phyloP scores from a whole-genome alignment of 2,329 filamentous ascomycete genomes.

The Botryotinia globosa region DNA sequence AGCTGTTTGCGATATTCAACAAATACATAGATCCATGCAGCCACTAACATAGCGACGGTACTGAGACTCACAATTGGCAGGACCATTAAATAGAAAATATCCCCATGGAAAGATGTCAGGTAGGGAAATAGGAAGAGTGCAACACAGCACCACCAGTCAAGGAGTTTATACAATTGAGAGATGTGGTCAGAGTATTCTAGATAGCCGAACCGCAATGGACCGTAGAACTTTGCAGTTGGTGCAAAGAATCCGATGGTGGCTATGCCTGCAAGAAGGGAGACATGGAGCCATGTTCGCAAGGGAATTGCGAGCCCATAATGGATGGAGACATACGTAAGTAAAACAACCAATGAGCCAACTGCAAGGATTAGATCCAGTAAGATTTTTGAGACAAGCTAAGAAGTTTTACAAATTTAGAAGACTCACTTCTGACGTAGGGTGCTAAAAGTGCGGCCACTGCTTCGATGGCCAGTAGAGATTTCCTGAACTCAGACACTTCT shows the following conservation, averaged over 20 bases:
- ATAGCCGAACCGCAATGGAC: neutral
- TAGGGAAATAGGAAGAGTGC: neutral
- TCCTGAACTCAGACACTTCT: neutral
- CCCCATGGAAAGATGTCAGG: neutral
- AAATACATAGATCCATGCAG: neutral
- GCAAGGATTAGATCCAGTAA: neutral
- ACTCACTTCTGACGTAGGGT: neutral
- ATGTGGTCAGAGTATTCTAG: neutral
- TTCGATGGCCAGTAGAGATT: neutral
- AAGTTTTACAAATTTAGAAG: neutral
- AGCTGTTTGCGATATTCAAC: neutral
- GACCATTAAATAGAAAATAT: neutral
- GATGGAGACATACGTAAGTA: neutral
- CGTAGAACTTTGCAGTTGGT: neutral
- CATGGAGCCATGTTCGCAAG: neutral
- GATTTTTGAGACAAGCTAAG: neutral
- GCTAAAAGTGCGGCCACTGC: neutral
- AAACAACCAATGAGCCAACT: neutral
- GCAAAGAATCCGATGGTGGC: neutral
- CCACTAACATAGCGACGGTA: neutral
- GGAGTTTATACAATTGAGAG: neutral
- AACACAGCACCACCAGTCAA: neutral
- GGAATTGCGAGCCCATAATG: neutral
- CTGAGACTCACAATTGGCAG: neutral
- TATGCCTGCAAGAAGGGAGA: neutral